phyloP scores from a whole-genome alignment of 2,329 filamentous ascomycete species.

The Myotisia sp. region DNA sequence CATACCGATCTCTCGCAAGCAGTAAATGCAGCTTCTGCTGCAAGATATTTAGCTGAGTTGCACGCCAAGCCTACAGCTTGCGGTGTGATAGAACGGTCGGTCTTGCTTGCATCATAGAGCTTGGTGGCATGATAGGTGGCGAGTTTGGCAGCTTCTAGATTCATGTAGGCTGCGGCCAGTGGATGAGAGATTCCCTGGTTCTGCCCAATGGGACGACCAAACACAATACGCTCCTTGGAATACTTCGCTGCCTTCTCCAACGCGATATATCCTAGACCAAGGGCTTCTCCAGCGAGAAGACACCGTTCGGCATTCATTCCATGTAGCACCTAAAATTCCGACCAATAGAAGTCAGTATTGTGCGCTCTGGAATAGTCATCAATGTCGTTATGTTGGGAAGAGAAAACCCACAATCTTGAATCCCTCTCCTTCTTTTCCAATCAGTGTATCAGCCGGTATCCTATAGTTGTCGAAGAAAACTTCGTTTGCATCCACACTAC shows the following conservation, averaged over 20 bases:
- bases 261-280: slow-evolving; percentile 65
- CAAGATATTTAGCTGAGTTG: slow-evolving; percentile 46
- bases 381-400: too few species aligned
- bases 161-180: slow-evolving; percentile 46
- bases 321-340: slow-evolving; percentile 41
- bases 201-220: slow-evolving; percentile 43
- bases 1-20: slow-evolving; percentile 46
- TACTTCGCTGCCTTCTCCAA: slow-evolving; percentile 49
- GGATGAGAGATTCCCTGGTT: slow-evolving; percentile 49
- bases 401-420: slow-evolving; percentile 49
- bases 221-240: slow-evolving; percentile 49
- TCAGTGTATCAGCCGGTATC: slow-evolving; percentile 48
- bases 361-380: too few species aligned
- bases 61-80: slow-evolving; percentile 46
- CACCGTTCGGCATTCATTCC: slow-evolving; percentile 71
- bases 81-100: slow-evolving; percentile 38
- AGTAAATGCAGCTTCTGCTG: slow-evolving; percentile 46
- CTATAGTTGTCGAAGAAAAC: slow-evolving; percentile 73
- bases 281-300: slow-evolving; percentile 61
- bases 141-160: slow-evolving; percentile 46
- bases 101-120: slow-evolving; percentile 42
- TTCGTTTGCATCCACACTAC: slow-evolving; percentile 72
- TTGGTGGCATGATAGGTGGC: slow-evolving; percentile 47
- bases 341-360: background rate
- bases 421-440: slow-evolving; percentile 60